Evolutionary conservation across 768 basidiomycete genomes (phyloP).

Genomic region (Trametes gibbosa): DNA sequence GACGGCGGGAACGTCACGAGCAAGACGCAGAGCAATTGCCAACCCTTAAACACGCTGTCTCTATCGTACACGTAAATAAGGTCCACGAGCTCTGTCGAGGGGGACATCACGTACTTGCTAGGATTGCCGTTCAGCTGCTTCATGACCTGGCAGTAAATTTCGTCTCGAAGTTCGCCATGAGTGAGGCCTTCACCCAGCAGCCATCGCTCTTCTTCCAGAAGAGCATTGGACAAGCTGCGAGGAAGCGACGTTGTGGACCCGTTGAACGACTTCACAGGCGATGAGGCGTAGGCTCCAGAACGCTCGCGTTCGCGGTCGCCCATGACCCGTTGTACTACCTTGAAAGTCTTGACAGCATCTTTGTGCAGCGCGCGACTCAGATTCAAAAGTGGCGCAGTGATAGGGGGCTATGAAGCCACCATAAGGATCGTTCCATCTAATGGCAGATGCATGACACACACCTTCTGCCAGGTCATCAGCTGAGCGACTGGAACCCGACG

Average conservation of each 20-base stretch:
- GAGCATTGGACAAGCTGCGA: slow-evolving; percentile 31
- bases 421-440: neutral
- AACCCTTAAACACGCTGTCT: slow-evolving; percentile 85
- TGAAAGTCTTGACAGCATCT: slow-evolving; percentile 84
- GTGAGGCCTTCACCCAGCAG: slow-evolving; percentile 74
- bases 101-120: slow-evolving; percentile 52
- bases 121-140: slow-evolving; percentile 88
- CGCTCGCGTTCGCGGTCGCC: slow-evolving; percentile 82
- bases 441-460: slow-evolving; percentile 22
- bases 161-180: slow-evolving; percentile 85
- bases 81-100: neutral
- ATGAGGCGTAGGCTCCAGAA: slow-evolving; percentile 34
- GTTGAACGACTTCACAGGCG: slow-evolving; percentile 33
- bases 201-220: slow-evolving; percentile 87
- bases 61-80: slow-evolving; percentile 36
- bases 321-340: slow-evolving; percentile 90
- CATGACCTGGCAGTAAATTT: slow-evolving; percentile 90
- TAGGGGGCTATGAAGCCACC: slow-evolving; percentile 42
- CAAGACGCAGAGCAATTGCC: slow-evolving; percentile 89
- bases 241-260: slow-evolving; percentile 47
- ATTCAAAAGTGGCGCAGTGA: slow-evolving; percentile 72
- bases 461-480: slow-evolving; percentile 93
- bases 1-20: slow-evolving; percentile 92
- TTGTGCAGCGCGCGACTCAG: slow-evolving; percentile 63
- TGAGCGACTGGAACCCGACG: slow-evolving; percentile 79